These are phyloP conservation scores for Metschnikowia santaceciliae DNA, from an alignment of 805 yeast genomes.

Conservation along the genomic window DNA sequence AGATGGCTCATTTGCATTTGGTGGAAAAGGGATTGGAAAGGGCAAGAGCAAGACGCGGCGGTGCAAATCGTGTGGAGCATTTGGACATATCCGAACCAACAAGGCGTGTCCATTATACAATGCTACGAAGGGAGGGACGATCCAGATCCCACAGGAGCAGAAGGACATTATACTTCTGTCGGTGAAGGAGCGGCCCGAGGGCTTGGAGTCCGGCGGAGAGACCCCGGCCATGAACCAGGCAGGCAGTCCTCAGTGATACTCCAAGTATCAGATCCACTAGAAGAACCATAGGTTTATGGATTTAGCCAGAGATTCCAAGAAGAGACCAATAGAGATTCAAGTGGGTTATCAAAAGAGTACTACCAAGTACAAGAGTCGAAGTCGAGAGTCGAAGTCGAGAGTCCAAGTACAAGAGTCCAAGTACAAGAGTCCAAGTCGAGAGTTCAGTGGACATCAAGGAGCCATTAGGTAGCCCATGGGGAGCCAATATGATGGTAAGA, in stretches of 20 bases:
- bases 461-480: too few species aligned
- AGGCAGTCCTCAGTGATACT: neutral
- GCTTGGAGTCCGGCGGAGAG: constrained; percentile 6
- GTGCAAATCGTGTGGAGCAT: constrained; percentile 93
- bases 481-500: too few species aligned
- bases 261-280: neutral
- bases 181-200: constrained; percentile 12
- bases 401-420: neutral
- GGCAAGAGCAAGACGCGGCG: constrained; percentile 72
- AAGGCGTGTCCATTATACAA: constrained; percentile 83
- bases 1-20: constrained; percentile 43
- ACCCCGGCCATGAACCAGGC: constrained; percentile 1
- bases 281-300: too few species aligned
- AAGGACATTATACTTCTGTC: constrained; percentile 19
- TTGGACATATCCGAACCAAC: constrained; percentile 92
- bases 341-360: too few species aligned
- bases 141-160: constrained; percentile 18
- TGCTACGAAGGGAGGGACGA: constrained; percentile 31
- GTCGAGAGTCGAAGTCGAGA: neutral
- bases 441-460: too few species aligned
- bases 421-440: neutral
- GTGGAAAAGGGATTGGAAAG: constrained; percentile 70
- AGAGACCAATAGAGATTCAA: too few species aligned
- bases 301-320: too few species aligned
- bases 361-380: neutral